Evolutionary conservation across 106 monocot species (phyloP), one percentile per base, ranked within the genome.

Genomic region (Apostasia ramifera): DNA sequence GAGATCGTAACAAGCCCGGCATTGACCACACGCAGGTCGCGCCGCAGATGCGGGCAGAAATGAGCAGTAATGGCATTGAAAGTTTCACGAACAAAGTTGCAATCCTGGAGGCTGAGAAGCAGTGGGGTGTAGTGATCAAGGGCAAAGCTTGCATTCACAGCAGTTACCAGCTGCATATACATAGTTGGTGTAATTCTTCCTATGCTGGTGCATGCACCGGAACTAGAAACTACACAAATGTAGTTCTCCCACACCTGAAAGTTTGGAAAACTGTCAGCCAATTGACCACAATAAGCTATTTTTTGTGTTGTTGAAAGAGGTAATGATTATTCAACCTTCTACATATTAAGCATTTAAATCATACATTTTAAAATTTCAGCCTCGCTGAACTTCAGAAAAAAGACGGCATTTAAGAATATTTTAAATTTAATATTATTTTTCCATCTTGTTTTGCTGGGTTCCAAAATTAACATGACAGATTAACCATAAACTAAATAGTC

Each of bases 221-320:
- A 69, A 1, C 55, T 58, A 0, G 92, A 74, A 50, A 83, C 79
- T 51, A 1, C 61, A 55, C 88, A 88, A 5, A 71, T 77, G 60
- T 88, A 88, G 46, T 79, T 80, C 43, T 73, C 72, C 92, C 92
- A 88, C 49, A 83, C 92, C 92, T 92, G 73, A 63, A 55, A 79
- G 40, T 5, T 42, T 40, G 37, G 2, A 54, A 11, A 42, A n/a
- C 51, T 5, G 61, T 61, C 38, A 61, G 12, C 2, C 40, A 61
- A 41, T 8, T 9, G 1, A 8, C 11, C 8, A 43, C 15, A 53
- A 10, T 53, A 3, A 53, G 9, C 8, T 53, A 53, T 53, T 51
- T 51, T 6, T 51, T 51, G 6, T 51, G 15, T 56, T 56, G 13
- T 56, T 56, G 13, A 56, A 26, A 3, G 6, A 1, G 26, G 26